phyloP scores from a whole-genome alignment of 2,329 filamentous ascomycete species.

The Clonostachys rhizophaga region DNA sequence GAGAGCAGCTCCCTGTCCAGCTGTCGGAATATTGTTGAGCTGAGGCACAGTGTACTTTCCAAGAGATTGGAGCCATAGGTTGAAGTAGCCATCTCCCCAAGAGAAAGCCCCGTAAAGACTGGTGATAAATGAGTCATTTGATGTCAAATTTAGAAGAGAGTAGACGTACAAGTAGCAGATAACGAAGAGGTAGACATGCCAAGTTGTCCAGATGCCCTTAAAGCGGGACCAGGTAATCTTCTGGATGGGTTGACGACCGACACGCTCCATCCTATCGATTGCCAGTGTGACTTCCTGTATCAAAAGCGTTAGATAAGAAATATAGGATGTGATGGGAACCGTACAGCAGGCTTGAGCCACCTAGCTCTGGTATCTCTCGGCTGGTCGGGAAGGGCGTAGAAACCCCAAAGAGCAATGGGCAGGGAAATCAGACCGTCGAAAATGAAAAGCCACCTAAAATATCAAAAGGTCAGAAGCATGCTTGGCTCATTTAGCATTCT shows the following conservation, averaged over 20 bases:
- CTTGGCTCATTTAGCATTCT: too few relatives aligned
- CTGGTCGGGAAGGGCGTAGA: conserved; percentile 22
- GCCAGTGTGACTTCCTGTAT: conserved; percentile 15
- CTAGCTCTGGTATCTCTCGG: conserved; percentile 15
- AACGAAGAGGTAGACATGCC: conserved; percentile 22
- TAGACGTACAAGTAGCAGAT: conserved; percentile 24
- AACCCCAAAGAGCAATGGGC: conserved; percentile 18
- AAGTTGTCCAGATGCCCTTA: conserved; percentile 17
- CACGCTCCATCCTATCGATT: conserved; percentile 17
- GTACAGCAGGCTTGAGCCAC: conserved; percentile 13
- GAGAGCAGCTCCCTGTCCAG: conserved; percentile 17
- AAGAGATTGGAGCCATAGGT: conserved; percentile 22
- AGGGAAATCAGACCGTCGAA: conserved; percentile 24
- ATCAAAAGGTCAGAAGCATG: too few relatives aligned
- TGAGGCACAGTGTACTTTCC: conserved; percentile 24
- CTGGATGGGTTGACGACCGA: conserved; percentile 19
- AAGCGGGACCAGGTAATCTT: conserved; percentile 18
- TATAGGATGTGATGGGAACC: too few relatives aligned
- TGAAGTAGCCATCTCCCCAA: conserved; percentile 20
- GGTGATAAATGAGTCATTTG: too few relatives aligned
- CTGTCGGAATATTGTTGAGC: conserved; percentile 45
- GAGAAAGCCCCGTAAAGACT: too few relatives aligned
- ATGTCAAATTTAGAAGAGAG: conserved; percentile 18
- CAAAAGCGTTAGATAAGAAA: too few relatives aligned
- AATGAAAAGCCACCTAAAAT: conserved; percentile 18